phyloP scores from a whole-genome alignment of 805 yeast species.

The Nakazawaea siamensis region DNA sequence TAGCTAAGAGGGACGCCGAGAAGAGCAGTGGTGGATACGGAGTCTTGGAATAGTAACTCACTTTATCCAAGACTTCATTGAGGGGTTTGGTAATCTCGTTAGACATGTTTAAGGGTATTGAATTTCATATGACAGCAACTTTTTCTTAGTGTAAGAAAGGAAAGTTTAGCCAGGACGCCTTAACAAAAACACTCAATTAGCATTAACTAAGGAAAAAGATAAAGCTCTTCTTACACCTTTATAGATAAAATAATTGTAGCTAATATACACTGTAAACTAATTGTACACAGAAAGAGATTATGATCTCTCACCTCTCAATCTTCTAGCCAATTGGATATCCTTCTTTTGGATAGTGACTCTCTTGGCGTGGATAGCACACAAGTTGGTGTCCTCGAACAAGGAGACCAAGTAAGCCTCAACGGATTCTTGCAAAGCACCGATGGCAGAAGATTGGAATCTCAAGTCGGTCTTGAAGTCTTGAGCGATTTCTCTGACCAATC shows the following conservation, averaged over 20 bases:
- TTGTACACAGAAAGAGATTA: conserved; percentile 32
- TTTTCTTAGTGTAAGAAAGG: too few relatives aligned
- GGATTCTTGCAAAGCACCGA: conserved; percentile 97
- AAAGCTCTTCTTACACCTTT: too few relatives aligned
- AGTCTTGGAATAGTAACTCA: conserved; percentile 22
- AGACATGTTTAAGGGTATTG: too few relatives aligned
- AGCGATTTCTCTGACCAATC: conserved; percentile 93
- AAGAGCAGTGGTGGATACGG: conserved; percentile 31
- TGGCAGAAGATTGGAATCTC: conserved; percentile 96
- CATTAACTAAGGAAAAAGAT: too few relatives aligned
- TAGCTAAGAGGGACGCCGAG: conserved; percentile 22
- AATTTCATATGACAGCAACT: too few relatives aligned
- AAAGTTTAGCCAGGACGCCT: too few relatives aligned
- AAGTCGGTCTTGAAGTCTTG: conserved; percentile 89
- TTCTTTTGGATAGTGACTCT: conserved; percentile 98
- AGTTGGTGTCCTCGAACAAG: conserved; percentile 93
- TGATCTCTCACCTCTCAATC: conserved; percentile 95
- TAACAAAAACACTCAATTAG: too few relatives aligned
- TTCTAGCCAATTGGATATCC: conserved; percentile 96
- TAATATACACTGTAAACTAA: too few relatives aligned
- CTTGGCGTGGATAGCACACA: conserved; percentile 98
- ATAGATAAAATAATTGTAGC: too few relatives aligned
- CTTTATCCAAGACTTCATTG: neutral
- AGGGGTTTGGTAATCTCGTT: neutral
- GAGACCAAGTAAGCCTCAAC: conserved; percentile 97